Percentiles rank a stretch among this genome's conserved stretches.
Conservation (phyloP, 129 eudicot species). For the Escallonia herrerae region DNA sequence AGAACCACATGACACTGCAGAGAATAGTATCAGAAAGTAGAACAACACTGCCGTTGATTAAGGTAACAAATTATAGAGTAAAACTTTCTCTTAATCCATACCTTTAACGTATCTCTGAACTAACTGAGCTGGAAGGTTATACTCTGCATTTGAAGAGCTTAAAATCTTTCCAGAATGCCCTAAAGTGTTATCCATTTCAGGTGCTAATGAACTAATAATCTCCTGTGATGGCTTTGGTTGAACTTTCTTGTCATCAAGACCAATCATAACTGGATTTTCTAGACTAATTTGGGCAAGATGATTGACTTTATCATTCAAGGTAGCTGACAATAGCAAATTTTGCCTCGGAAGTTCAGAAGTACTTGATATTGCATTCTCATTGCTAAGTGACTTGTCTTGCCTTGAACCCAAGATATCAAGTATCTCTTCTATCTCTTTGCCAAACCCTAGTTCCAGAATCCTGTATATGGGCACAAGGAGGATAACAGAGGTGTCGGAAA, state of each 20-base stretch:
- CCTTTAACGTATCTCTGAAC: constrained; percentile 87
- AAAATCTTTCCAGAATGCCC: constrained; percentile 21
- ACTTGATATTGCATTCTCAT: constrained; percentile 27
- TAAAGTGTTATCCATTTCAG: constrained; percentile 29
- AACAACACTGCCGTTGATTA: constrained; percentile 8
- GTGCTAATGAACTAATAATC: constrained; percentile 20
- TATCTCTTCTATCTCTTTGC: constrained; percentile 91
- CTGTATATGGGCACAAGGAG: constrained; percentile 28
- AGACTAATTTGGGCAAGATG: constrained; percentile 95
- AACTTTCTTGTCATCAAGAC: constrained; percentile 62
- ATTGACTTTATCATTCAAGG: constrained; percentile 86
- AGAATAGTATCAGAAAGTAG: constrained; percentile 9
- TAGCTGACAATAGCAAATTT: constrained; percentile 90
- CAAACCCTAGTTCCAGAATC: constrained; percentile 87
- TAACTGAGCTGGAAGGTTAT: constrained; percentile 78
- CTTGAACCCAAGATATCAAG: constrained; percentile 65
- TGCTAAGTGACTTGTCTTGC: constrained; percentile 25
- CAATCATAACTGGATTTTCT: constrained; percentile 81
- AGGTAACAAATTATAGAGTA: background rate
- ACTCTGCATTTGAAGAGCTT: constrained; percentile 43
- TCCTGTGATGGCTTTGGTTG: constrained; percentile 22
- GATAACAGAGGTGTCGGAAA: background rate
- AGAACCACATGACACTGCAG: constrained; percentile 88
- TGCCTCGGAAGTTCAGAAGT: constrained; percentile 47
- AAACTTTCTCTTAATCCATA: constrained; percentile 14